Conservation (phyloP, 345 rosid species). For the Sonneratia caseolaris region DNA sequence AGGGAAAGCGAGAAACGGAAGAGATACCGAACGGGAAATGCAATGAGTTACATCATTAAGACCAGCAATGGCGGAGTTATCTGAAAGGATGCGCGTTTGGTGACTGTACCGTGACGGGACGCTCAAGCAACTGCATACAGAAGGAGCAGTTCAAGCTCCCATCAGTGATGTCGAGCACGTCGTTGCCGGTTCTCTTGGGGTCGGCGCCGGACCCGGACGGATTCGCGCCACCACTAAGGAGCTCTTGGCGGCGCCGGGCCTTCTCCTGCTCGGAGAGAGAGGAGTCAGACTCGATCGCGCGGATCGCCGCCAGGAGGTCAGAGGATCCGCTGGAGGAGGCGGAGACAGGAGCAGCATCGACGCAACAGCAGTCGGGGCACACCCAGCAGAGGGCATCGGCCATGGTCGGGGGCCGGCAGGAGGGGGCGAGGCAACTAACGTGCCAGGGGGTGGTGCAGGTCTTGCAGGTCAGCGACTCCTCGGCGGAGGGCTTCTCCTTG, state of each 20-base stretch:
- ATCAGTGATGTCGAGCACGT: slow-evolving; percentile 24
- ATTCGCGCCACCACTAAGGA: slow-evolving; percentile 32
- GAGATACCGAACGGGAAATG: background rate
- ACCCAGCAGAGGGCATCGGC: slow-evolving; percentile 40
- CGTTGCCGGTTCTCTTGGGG: slow-evolving; percentile 15
- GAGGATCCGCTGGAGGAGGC: slow-evolving; percentile 21
- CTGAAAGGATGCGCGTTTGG: background rate
- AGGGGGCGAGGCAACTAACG: slow-evolving; percentile 35
- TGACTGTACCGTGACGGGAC: slow-evolving; percentile 60
- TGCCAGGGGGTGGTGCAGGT: slow-evolving; percentile 76
- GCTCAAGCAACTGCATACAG: slow-evolving; percentile 49
- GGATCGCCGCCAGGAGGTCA: slow-evolving; percentile 40
- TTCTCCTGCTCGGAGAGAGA: slow-evolving; percentile 40
- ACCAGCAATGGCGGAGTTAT: background rate
- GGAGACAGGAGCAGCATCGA: slow-evolving; percentile 4
- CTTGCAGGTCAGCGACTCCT: slow-evolving; percentile 43
- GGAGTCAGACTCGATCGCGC: slow-evolving; percentile 42
- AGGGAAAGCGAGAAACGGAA: background rate
- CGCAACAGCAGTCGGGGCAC: slow-evolving; percentile 57
- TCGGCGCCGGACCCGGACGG: slow-evolving; percentile 10
- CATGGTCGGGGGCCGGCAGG: slow-evolving; percentile 29
- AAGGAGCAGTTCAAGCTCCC: slow-evolving; percentile 40
- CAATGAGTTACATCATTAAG: background rate
- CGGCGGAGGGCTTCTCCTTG: slow-evolving; percentile 25
- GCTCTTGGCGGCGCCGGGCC: slow-evolving; percentile 43